These are phyloP conservation scores for Rhododendron molle DNA, from an alignment of 148 eudicot genomes.

Conservation along the genomic window DNA sequence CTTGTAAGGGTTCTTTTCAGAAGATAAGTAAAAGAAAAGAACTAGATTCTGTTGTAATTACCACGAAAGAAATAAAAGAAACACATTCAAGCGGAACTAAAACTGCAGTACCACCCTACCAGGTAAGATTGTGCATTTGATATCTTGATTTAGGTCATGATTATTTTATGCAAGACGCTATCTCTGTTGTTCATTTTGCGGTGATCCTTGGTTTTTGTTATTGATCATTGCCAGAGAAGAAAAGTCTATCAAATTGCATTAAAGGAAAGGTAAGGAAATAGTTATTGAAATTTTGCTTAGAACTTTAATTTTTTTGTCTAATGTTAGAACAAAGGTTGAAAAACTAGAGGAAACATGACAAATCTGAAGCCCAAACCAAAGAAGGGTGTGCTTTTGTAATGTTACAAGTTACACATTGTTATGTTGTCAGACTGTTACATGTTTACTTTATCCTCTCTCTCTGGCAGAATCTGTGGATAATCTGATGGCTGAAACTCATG, in stretches of 20 bases:
- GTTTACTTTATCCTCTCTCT: neutral
- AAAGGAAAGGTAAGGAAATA: no score
- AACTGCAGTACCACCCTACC: neutral
- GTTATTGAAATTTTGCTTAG: no score
- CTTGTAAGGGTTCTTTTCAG: neutral
- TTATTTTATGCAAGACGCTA: neutral
- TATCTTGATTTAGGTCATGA: neutral
- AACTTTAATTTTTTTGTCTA: neutral
- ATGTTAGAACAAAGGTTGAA: no score
- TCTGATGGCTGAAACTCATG: conserved; percentile 90
- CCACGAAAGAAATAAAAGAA: neutral
- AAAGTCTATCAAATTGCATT: neutral
- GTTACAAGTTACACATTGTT: neutral
- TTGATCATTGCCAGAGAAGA: neutral
- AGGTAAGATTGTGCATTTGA: neutral
- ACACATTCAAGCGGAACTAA: neutral
- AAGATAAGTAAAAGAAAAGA: neutral
- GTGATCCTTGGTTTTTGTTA: neutral
- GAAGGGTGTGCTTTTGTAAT: neutral
- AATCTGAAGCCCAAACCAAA: neutral
- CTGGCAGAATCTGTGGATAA: conserved; percentile 88
- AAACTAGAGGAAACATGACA: neutral
- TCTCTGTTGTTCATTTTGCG: neutral
- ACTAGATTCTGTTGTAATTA: neutral
- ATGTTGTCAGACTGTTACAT: neutral